Evolutionary conservation across 2,329 filamentous ascomycete genomes (phyloP).

Genomic region (Plectosphaerella cucumerina): DNA sequence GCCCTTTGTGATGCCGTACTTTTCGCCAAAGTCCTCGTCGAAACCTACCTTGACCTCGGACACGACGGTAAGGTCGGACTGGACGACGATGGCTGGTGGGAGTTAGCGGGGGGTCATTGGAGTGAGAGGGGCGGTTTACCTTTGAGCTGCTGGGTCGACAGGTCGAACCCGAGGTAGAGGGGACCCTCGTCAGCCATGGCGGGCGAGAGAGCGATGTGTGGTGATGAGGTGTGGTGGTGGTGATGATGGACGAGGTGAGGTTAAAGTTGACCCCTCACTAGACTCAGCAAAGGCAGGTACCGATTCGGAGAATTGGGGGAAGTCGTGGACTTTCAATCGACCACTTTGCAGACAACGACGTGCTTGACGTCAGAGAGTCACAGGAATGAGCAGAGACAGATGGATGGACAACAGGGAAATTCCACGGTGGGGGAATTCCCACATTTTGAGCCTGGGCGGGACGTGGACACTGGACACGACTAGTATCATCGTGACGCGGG

Average conservation of each 20-base stretch:
- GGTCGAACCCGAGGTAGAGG: constrained; percentile 88
- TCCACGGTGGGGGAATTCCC: neutral
- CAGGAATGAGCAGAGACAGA: neutral
- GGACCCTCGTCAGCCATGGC: constrained; percentile 31
- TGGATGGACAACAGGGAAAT: neutral
- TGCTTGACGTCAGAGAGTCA: neutral
- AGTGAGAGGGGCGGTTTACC: constrained; percentile 40
- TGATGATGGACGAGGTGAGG: neutral
- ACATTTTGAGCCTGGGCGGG: neutral
- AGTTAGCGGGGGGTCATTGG: constrained; percentile 2
- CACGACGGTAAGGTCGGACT: constrained; percentile 74
- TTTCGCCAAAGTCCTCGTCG: constrained; percentile 70
- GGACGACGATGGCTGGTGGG: constrained; percentile 69
- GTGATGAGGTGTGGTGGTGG: neutral
- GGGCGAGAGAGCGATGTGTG: neutral
- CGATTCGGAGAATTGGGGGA: neutral
- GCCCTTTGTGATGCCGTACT: constrained; percentile 82
- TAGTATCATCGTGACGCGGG: neutral
- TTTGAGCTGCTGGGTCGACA: constrained; percentile 96
- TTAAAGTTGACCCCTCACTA: too few relatives aligned
- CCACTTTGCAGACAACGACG: neutral
- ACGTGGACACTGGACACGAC: neutral
- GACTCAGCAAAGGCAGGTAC: neutral
- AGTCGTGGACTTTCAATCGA: neutral
- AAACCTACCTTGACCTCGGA: constrained; percentile 93